phyloP scores from a whole-genome alignment of 2,329 filamentous ascomycete species.

The Cladosporium sp. region DNA sequence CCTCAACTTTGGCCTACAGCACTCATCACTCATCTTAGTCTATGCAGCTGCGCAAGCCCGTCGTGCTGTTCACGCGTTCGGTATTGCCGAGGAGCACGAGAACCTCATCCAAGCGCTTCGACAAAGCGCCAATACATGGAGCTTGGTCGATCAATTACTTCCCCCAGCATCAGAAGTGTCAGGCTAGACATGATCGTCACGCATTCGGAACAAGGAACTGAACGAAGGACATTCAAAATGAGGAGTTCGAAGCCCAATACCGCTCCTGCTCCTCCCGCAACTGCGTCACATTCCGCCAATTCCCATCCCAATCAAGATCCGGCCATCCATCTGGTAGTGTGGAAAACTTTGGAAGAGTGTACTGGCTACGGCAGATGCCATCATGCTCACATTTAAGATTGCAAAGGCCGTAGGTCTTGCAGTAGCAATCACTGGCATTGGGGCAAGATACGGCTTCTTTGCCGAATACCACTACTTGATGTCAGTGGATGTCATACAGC shows the following conservation, averaged over 20 bases:
- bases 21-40: neutral
- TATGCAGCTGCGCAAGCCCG: neutral
- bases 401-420: conserved; percentile 62
- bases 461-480: neutral
- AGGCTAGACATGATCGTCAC: neutral
- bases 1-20: neutral
- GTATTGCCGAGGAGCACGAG: neutral
- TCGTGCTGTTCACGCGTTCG: neutral
- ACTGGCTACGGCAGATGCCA: conserved; percentile 52
- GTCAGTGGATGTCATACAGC: neutral
- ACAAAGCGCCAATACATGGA: neutral
- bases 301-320: conserved; percentile 47
- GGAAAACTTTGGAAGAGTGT: conserved; percentile 54
- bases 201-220: too few relatives aligned
- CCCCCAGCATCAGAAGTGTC: neutral
- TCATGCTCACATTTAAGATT: conserved; percentile 37
- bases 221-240: too few relatives aligned
- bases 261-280: conserved; percentile 5
- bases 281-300: conserved; percentile 23
- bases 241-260: too few relatives aligned
- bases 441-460: conserved; percentile 48
- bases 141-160: neutral
- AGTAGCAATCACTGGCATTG: conserved; percentile 58
- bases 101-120: neutral
- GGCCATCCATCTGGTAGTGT: conserved; percentile 61